Evolutionary conservation across 331 rosid genomes (phyloP).

Genomic region (Dryas integrifolia): DNA sequence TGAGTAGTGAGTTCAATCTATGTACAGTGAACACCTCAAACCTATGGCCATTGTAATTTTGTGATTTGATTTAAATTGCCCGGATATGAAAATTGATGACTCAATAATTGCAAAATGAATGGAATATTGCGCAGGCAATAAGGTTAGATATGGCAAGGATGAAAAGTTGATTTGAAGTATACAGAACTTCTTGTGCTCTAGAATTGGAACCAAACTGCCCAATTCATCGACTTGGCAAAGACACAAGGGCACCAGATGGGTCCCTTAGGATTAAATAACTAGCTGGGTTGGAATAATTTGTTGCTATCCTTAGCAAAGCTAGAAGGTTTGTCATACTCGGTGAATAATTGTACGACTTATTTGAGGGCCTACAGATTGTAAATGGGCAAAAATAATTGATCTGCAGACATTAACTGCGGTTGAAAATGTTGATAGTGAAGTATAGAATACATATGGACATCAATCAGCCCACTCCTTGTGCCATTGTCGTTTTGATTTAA

Average conservation of each 20-base stretch:
- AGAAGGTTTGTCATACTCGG: conserved; percentile 38
- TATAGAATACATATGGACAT: conserved; percentile 33
- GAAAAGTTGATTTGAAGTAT: conserved; percentile 27
- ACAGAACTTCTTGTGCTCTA: conserved; percentile 19
- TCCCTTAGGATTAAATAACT: conserved; percentile 30
- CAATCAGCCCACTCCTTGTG: conserved; percentile 41
- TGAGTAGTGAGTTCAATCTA: conserved; percentile 6
- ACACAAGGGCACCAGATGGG: conserved; percentile 28
- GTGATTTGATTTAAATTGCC: conserved; percentile 23
- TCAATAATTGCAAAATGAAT: conserved; percentile 44
- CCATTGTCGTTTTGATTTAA: conserved; percentile 37
- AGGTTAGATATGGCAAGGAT: conserved; percentile 26
- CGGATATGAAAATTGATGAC: conserved; percentile 12
- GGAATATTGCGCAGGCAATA: conserved; percentile 32
- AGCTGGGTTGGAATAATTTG: conserved; percentile 29
- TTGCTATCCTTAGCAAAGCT: conserved; percentile 31
- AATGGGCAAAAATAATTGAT: conserved; percentile 44
- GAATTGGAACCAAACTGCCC: conserved; percentile 33
- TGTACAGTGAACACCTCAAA: conserved; percentile 33
- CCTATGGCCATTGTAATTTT: conserved; percentile 23
- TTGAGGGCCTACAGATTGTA: conserved; percentile 32
- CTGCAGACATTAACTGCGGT: conserved; percentile 32
- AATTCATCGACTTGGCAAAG: conserved; percentile 31
- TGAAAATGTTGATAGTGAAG: conserved; percentile 30
- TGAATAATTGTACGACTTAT: conserved; percentile 28